Percentiles rank a stretch among this genome's conserved stretches.
Evolutionary conservation across 768 basidiomycete genomes (phyloP).

Genomic region (Trametes cinnabarina): DNA sequence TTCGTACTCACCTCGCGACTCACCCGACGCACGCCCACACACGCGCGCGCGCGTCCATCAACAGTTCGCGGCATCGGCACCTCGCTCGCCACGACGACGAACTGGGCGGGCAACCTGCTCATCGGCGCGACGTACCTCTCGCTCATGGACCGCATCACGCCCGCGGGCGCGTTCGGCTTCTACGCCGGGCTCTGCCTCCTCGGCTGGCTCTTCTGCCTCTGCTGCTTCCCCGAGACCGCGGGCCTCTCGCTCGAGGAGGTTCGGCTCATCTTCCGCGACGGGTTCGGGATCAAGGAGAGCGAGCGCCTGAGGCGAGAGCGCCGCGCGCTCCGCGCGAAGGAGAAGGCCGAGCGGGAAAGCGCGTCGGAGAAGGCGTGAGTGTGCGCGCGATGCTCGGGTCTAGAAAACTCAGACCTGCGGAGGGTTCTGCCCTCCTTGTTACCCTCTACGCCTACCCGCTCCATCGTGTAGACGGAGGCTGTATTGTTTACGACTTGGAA

Average conservation of each 20-base stretch:
- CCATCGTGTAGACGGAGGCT: no score
- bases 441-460: no score
- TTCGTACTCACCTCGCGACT: not conserved
- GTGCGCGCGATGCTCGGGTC: not conserved
- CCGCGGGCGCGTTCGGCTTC: slow-evolving; percentile 73
- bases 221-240: slow-evolving; percentile 79
- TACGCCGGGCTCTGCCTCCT: slow-evolving; percentile 72
- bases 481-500: slow-evolving; percentile 3
- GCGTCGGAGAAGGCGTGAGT: slow-evolving; percentile 8
- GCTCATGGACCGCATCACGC: slow-evolving; percentile 71
- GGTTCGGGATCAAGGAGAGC: slow-evolving; percentile 65
- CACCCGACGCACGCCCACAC: not conserved
- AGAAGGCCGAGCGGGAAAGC: not conserved
- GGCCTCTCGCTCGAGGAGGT: slow-evolving; percentile 72
- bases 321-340: slow-evolving; percentile 24
- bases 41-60: not conserved
- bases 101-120: slow-evolving; percentile 76
- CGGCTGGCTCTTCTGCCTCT: slow-evolving; percentile 65
- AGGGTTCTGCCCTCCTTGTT: no score
- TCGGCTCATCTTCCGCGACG: slow-evolving; percentile 55
- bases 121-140: slow-evolving; percentile 80
- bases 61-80: slow-evolving; percentile 76
- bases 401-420: no score
- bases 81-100: slow-evolving; percentile 69
- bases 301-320: slow-evolving; percentile 46